Base-by-base conservation (phyloP, 257 asterid species). In the Solanum pennellii region DNA sequence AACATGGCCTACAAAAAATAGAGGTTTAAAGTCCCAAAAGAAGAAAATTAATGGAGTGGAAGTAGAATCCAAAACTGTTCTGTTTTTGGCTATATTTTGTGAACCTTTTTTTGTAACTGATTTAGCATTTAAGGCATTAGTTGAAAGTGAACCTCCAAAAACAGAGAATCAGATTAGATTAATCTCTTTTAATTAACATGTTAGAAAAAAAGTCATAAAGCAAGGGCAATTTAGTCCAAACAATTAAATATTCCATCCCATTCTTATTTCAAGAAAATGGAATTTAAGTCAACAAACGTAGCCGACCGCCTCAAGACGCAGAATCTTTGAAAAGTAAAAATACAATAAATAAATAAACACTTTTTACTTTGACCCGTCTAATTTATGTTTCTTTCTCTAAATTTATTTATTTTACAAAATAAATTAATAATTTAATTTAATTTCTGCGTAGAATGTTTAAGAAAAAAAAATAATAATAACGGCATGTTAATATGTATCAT, bases 301-400 rank as follows among this genome's bases (percentile, higher is more conserved):
- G 85, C 69, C 85, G 44, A 80, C 85, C 69, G 85, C 69, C 85
- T 47, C 29, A 47, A 47, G 21, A 29, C 85, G 44, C 41, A 83
- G 86, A 69, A 77, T 88, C 88, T 87, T 84, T 84, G 23, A 79
- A 85, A 86, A 88, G 85, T 21, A 47, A 80, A 76, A 42, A 41
- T 39, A 3, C 14, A 74, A 74, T 10, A 73, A 73, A 20, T 15
- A 18, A 72, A 72, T 18, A 72, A 72, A 72, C 13, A 33, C 4
- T 31, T 71, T 71, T 15, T 71, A 71, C 42, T 31, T 35, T 37
- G 2, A 16, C 27, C 20, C 16, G 4, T 18, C 25, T 16, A 71
- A 29, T 14, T 29, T 27, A 29, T 27, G 75, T 65, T n/a, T 25
- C 35, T 25, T 5, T 25, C 15, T 60, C 12, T 25, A 0, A 65